These are phyloP conservation scores for Elsinoe australis DNA, from an alignment of 2,329 filamentous ascomycete species.

Conservation along the genomic window DNA sequence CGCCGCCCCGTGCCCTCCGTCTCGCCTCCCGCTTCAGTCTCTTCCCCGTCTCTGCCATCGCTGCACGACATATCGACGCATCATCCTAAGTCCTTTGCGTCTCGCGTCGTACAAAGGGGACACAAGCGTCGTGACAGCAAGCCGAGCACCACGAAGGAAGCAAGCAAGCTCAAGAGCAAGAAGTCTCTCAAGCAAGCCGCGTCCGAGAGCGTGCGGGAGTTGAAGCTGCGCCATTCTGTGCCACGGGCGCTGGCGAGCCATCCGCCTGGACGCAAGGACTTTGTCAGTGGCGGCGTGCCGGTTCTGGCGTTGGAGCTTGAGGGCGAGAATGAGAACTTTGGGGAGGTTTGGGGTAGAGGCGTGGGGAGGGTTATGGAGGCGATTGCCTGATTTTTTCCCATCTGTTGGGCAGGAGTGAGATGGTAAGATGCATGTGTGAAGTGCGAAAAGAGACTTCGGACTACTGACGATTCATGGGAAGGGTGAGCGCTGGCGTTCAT, in stretches of 20 bases:
- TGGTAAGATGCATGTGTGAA: not conserved
- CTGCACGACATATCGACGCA: not conserved
- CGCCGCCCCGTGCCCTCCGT: not conserved
- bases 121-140: not conserved
- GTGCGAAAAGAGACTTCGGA: too few species aligned
- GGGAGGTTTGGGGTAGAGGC: not conserved
- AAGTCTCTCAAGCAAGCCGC: not conserved
- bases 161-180: not conserved
- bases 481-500: slow-evolving; percentile 5
- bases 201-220: slow-evolving; percentile 2
- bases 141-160: not conserved
- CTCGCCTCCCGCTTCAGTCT: not conserved
- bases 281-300: not conserved
- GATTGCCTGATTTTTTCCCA: not conserved
- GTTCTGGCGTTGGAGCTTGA: not conserved
- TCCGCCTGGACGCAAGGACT: not conserved
- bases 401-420: not conserved
- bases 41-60: too few species aligned
- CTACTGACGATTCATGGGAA: too few species aligned
- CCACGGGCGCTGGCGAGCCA: not conserved
- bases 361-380: not conserved
- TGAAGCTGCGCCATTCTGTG: not conserved
- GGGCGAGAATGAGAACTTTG: not conserved
- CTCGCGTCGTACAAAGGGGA: not conserved
- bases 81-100: not conserved